A percentile compares a stretch with the other conserved stretches of the same genome.
Evolutionary conservation across 139 green algal genomes (phyloP).

Genomic region (Dunaliella sp.): DNA sequence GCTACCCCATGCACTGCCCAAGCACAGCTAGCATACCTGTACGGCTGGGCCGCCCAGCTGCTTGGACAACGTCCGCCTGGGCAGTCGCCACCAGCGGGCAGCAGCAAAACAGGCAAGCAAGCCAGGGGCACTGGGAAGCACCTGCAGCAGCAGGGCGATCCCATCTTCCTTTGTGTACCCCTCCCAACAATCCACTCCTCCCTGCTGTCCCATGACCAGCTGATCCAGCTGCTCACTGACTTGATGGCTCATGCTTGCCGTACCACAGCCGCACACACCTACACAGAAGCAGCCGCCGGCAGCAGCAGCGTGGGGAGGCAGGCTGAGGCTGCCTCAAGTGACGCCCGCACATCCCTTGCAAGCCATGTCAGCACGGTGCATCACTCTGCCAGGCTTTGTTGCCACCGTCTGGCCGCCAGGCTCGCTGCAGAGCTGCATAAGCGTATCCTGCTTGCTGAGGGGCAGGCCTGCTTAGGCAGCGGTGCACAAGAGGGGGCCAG

Average conservation of each 20-base stretch:
- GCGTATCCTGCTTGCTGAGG: not conserved
- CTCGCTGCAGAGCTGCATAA: not conserved
- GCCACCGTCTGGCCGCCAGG: not conserved
- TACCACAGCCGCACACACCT: too few species aligned
- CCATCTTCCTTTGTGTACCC: not conserved
- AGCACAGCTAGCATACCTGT: not conserved
- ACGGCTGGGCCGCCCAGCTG: not conserved
- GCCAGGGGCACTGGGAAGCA: not conserved
- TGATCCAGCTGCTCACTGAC: not conserved
- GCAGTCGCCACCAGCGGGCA: not conserved
- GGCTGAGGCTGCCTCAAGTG: not conserved
- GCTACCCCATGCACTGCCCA: not conserved
- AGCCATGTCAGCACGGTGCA: not conserved
- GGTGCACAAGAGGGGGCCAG: not conserved
- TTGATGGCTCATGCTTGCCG: too few species aligned
- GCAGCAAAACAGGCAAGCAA: not conserved
- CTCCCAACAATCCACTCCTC: not conserved
- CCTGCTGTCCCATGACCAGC: constrained; percentile 13
- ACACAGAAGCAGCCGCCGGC: not conserved
- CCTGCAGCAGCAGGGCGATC: not conserved
- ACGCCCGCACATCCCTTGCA: too few species aligned
- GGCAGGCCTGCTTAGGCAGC: not conserved
- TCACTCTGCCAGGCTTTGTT: not conserved
- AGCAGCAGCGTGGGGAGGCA: not conserved
- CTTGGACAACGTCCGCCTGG: not conserved